Conservation (phyloP, 108 stramenopile genomes). For the Seminavis robusta region DNA sequence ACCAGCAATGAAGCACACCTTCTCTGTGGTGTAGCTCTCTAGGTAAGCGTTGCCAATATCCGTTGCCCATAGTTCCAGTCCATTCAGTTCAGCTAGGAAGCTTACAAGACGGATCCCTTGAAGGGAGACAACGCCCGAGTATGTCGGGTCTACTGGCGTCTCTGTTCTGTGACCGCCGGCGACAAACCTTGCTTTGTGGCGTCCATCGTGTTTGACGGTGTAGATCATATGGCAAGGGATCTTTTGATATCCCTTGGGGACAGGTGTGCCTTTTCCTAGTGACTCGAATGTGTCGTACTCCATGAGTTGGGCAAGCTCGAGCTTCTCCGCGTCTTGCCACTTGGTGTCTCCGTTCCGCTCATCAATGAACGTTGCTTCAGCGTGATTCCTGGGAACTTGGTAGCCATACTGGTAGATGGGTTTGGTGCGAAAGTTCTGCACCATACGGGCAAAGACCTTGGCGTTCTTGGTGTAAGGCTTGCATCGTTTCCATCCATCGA, state of each 20-base stretch:
- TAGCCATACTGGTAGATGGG: slow-evolving; percentile 5
- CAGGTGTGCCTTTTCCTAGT: background rate
- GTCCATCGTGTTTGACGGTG: slow-evolving; percentile 24
- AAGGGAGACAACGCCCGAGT: slow-evolving; percentile 32
- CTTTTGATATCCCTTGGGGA: slow-evolving; percentile 12
- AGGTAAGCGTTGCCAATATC: slow-evolving; percentile 25
- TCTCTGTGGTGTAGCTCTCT: slow-evolving; percentile 26
- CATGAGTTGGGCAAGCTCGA: slow-evolving; percentile 13
- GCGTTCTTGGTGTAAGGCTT: too few relatives aligned
- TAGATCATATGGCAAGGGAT: slow-evolving; percentile 20
- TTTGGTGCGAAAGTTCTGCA: background rate
- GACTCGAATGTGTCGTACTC: slow-evolving; percentile 24
- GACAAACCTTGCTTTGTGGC: slow-evolving; percentile 21
- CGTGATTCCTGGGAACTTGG: slow-evolving; percentile 9
- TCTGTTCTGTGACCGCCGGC: slow-evolving; percentile 26
- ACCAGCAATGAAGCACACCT: slow-evolving; percentile 36
- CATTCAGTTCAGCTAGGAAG: slow-evolving; percentile 34
- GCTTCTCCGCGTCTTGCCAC: slow-evolving; percentile 17
- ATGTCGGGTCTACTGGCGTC: slow-evolving; percentile 8
- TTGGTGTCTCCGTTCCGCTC: slow-evolving; percentile 1
- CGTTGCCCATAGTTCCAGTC: slow-evolving; percentile 20
- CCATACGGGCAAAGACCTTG: too few relatives aligned
- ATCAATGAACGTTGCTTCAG: slow-evolving; percentile 2
- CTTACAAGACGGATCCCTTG: slow-evolving; percentile 8
- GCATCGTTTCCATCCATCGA: too few relatives aligned